Base-by-base conservation (phyloP, 495 filamentous ascomycete species). In the Aspergillus hancockii region DNA sequence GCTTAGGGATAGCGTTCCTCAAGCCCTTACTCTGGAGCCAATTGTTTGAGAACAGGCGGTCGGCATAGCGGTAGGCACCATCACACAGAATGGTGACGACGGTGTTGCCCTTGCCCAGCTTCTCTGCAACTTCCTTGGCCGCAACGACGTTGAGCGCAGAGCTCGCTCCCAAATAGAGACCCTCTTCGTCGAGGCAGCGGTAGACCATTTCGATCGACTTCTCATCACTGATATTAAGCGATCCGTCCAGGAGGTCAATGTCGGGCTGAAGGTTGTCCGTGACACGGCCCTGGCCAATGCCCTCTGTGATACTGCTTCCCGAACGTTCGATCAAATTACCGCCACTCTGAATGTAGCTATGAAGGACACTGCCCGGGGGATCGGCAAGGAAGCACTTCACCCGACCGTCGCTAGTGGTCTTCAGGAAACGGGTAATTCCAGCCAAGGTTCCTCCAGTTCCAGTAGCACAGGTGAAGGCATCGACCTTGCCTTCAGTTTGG, bases 181-280 rank as follows among this genome's bases (percentile, higher is more conserved):
- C 94, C 67, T 98, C 94, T 75, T 98, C 94, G 66, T 98, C 94
- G 63, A 98, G 78, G 66, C 95, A 96, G 60, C 94, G 82, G 75
- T 98, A 98, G 59, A 98, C 92, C 94, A 97, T 97, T 75, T 90
- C 92, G 68, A 98, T 92, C 62, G 84, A 92, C 83, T 94, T 94
- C 79, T 92, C 93, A 68, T 98, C 94, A 58, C 82, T 82, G 64
- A 98, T 90, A 66, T 88, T 80, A 64, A 98, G 64, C 45, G 92
- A 89, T n/a, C 88, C 92, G 71, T 97, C 93, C 31, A 98, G 63
- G 25, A 96, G 78, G 46, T 83, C 88, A 55, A 98, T 80, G 67
- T 98, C 95, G 18, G 85, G 90, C 74, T 85, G 76, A 52, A 98
- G 77, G 73, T 98, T 98, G 61, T 96, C 92, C 40, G 94, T 98